Conservation (phyloP, 306 rosid genomes). For the Vicia villosa region DNA sequence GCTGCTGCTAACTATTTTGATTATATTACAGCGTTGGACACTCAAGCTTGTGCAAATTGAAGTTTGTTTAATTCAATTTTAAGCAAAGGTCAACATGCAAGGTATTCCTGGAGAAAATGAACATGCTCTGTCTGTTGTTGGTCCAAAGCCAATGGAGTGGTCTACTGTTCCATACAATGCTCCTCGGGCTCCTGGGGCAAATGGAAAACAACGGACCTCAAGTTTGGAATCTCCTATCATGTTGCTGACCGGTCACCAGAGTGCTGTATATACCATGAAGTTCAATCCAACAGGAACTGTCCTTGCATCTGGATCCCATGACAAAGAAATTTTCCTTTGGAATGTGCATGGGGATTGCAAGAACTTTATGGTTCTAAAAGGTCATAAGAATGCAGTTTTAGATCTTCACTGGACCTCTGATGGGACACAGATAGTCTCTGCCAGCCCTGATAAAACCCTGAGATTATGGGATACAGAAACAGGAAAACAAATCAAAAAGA, state of each 20-base stretch:
- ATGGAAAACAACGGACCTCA: constrained; percentile 77
- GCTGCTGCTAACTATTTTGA: constrained; percentile 18
- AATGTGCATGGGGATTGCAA: constrained; percentile 85
- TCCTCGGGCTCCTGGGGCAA: constrained; percentile 64
- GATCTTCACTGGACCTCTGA: constrained; percentile 98
- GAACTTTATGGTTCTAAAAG: constrained; percentile 88
- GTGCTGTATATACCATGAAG: constrained; percentile 87
- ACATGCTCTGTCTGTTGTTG: constrained; percentile 69
- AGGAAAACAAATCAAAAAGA: constrained; percentile 86
- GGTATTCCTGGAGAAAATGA: constrained; percentile 61
- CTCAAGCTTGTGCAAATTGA: constrained; percentile 14
- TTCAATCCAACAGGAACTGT: constrained; percentile 86
- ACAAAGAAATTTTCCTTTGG: constrained; percentile 93
- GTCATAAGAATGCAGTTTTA: constrained; percentile 93
- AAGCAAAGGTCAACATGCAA: constrained; percentile 61
- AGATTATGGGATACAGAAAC: constrained; percentile 98
- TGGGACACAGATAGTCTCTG: constrained; percentile 81
- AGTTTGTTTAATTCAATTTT: constrained; percentile 32
- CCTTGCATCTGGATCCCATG: constrained; percentile 93
- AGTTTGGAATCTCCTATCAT: constrained; percentile 90
- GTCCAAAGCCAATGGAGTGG: constrained; percentile 94
- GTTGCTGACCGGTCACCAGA: constrained; percentile 88
- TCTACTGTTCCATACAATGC: constrained; percentile 67
- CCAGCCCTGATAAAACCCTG: constrained; percentile 90
- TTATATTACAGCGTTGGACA: constrained; percentile 38